Conservation (phyloP, 1,139 yeast species). For the Yamadazyma trypodendri region DNA sequence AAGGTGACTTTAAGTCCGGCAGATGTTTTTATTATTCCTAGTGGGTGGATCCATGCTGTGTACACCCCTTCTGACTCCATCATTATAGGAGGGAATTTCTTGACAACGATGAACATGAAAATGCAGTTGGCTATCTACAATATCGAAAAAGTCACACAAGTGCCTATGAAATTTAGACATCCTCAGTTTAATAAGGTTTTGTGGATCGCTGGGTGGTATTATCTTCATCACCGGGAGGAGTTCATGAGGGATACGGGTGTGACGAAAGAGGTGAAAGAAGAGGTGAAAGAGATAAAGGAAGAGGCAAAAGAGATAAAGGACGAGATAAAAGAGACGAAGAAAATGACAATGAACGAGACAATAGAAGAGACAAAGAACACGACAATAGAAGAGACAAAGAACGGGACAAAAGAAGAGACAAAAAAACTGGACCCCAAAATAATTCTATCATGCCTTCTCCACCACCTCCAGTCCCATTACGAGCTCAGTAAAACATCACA, state of each 20-base stretch:
- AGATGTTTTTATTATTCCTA: slow-evolving; percentile 78
- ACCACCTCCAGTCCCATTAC: slow-evolving; percentile 25
- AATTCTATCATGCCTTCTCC: slow-evolving; percentile 5
- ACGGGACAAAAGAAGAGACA: slow-evolving; percentile 11
- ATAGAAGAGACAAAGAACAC: slow-evolving; percentile 11
- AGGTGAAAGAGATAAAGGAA: slow-evolving; percentile 8
- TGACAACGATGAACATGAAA: slow-evolving; percentile 61
- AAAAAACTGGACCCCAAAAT: slow-evolving; percentile 8
- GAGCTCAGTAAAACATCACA: slow-evolving; percentile 27
- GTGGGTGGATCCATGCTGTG: slow-evolving; percentile 94
- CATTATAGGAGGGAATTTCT: slow-evolving; percentile 84
- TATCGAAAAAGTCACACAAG: slow-evolving; percentile 67
- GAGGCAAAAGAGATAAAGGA: slow-evolving; percentile 11
- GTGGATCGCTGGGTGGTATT: slow-evolving; percentile 61
- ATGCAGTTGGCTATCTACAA: slow-evolving; percentile 61
- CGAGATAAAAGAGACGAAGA: too few species aligned
- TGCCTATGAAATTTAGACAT: slow-evolving; percentile 72
- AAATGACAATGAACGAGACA: slow-evolving; percentile 4
- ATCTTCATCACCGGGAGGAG: slow-evolving; percentile 26
- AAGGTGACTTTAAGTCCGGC: slow-evolving; percentile 65
- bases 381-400: slow-evolving; percentile 10
- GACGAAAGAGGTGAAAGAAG: too few species aligned
- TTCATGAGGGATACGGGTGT: slow-evolving; percentile 22
- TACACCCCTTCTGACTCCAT: slow-evolving; percentile 78
- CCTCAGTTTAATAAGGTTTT: slow-evolving; percentile 73